Conservation (phyloP, 805 yeast genomes). For the Metschnikowia drakensbergensis region DNA sequence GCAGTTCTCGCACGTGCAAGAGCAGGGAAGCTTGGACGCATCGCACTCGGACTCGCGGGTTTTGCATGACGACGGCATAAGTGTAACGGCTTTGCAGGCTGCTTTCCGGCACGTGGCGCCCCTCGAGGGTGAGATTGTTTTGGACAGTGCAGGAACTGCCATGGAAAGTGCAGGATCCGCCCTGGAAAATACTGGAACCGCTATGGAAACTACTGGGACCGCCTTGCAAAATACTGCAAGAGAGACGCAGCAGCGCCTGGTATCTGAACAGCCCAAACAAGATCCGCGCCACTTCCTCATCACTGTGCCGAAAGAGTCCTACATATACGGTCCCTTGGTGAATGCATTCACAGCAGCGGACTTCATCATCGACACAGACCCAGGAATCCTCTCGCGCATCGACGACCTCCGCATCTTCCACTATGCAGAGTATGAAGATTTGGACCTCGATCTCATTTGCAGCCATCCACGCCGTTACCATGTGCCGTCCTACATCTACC, state of each 20-base stretch:
- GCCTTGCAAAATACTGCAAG: no score
- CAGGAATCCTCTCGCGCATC: conserved; percentile 17
- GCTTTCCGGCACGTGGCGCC: conserved; percentile 55
- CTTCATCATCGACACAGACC: conserved; percentile 26
- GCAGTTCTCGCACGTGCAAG: conserved; percentile 64
- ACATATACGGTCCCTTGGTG: conserved; percentile 41
- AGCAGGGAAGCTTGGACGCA: conserved; percentile 38
- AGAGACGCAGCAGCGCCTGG: neutral
- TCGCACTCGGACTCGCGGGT: conserved; percentile 67
- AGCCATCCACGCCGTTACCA: conserved; percentile 46
- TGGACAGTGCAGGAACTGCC: conserved; percentile 19
- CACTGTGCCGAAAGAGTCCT: conserved; percentile 36
- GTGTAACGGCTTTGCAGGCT: conserved; percentile 59
- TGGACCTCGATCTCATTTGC: conserved; percentile 66
- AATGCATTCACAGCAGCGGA: conserved; percentile 31
- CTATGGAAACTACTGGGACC: no score
- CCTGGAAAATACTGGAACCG: no score
- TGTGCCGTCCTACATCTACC: conserved; percentile 75
- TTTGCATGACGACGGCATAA: conserved; percentile 58
- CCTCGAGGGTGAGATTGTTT: conserved; percentile 53
- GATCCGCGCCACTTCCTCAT: conserved; percentile 24
- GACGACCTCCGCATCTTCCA: conserved; percentile 50
- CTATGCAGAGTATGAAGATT: conserved; percentile 85
- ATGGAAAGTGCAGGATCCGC: no score
- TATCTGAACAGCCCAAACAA: neutral